A percentile compares a stretch with the other conserved stretches of the same genome.
These are phyloP conservation scores for Capronia coronata DNA, from an alignment of 2,329 filamentous ascomycete genomes.

Conservation along the genomic window DNA sequence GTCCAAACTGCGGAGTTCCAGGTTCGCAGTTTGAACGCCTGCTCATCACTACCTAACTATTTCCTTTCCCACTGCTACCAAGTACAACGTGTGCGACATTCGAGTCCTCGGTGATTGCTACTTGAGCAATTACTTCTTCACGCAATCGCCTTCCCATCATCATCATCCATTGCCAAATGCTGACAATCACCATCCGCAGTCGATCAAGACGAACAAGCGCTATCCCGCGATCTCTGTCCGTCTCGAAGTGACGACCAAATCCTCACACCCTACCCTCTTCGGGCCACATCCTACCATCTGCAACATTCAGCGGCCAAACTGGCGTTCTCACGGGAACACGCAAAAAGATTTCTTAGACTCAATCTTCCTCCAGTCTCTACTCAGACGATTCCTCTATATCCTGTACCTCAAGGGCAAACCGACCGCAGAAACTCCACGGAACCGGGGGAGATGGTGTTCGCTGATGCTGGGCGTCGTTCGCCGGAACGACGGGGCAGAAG, in stretches of 20 bases:
- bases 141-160: no score
- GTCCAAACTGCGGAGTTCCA: constrained; percentile 8
- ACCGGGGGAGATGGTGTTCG: constrained; percentile 31
- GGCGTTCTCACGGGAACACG: constrained; percentile 43
- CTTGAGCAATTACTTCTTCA: not conserved
- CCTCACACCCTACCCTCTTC: not conserved
- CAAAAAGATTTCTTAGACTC: constrained; percentile 43
- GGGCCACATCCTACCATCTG: no score
- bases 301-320: constrained; percentile 36
- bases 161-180: not conserved
- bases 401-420: constrained; percentile 34
- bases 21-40: constrained; percentile 5
- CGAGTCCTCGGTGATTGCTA: not conserved
- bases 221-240: not conserved
- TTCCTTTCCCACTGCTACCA: not conserved
- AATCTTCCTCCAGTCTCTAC: constrained; percentile 31
- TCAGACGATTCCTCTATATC: constrained; percentile 28
- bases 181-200: not conserved
- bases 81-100: no score
- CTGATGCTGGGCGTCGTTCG: constrained; percentile 21
- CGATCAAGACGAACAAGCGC: not conserved
- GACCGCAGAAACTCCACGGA: constrained; percentile 32
- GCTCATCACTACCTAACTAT: no score
- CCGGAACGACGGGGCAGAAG: constrained; percentile 22
- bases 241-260: not conserved